Evolutionary conservation across 129 eudicot species (phyloP).

Genomic region (Pseudognaphalium luteoalbum): DNA sequence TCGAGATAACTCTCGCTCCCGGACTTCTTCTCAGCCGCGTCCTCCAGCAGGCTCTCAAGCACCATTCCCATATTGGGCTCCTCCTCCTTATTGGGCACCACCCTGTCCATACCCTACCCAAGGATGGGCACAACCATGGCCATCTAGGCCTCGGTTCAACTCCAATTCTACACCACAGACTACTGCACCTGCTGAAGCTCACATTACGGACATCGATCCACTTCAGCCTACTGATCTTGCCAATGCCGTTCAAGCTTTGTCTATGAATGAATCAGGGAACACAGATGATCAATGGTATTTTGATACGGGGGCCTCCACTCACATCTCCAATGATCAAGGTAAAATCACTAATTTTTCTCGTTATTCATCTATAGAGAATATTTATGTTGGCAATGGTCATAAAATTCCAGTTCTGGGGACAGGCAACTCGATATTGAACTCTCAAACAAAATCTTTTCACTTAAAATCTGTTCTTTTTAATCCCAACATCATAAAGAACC

Average conservation of each 20-base stretch:
- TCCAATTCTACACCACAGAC: too few species aligned
- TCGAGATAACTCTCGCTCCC: too few species aligned
- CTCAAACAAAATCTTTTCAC: neutral
- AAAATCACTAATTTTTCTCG: neutral
- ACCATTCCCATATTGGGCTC: too few species aligned
- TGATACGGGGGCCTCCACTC: neutral
- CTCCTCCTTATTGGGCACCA: too few species aligned
- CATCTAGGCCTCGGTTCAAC: too few species aligned
- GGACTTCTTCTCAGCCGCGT: too few species aligned
- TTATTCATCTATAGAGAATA: neutral
- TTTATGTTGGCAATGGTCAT: too few species aligned
- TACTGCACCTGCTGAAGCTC: neutral
- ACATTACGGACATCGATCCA: neutral
- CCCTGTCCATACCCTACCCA: too few species aligned
- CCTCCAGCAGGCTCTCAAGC: too few species aligned
- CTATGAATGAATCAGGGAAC: neutral
- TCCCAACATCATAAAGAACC: neutral
- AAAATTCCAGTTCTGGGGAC: too few species aligned
- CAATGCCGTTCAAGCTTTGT: neutral
- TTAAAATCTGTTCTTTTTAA: neutral
- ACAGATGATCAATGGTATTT: neutral
- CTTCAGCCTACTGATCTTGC: constrained; percentile 3
- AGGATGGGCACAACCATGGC: too few species aligned
- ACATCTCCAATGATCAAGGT: neutral
- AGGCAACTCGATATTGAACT: neutral